Percentiles rank a stretch among this genome's conserved stretches.
phyloP scores from a whole-genome alignment of 768 basidiomycete species.

The Goffeauzyma gilvescens region DNA sequence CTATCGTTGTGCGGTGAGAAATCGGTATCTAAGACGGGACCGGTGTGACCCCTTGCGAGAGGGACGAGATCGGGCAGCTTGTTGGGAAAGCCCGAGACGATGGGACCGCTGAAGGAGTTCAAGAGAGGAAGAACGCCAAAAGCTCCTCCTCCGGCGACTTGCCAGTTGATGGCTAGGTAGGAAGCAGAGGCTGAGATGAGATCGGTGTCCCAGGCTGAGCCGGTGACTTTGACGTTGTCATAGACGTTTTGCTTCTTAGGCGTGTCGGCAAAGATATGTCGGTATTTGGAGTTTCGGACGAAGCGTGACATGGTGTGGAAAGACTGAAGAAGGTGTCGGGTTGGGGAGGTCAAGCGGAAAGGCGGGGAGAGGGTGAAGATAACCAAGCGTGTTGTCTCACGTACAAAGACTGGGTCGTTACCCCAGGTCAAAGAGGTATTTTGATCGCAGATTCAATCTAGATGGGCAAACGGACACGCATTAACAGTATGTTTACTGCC shows the following conservation, averaged over 20 bases:
- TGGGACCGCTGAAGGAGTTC: constrained; percentile 41
- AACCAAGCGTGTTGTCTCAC: too few relatives aligned
- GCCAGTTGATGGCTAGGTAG: constrained; percentile 92
- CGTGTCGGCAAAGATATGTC: constrained; percentile 82
- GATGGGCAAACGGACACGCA: too few relatives aligned
- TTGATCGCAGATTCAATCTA: too few relatives aligned
- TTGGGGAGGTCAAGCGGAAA: not conserved
- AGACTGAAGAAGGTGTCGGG: not conserved
- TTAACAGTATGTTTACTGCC: too few relatives aligned
- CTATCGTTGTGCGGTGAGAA: constrained; percentile 90
- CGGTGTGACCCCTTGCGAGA: constrained; percentile 53
- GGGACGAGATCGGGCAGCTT: constrained; percentile 86
- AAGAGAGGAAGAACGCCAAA: constrained; percentile 74
- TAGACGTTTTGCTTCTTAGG: constrained; percentile 45
- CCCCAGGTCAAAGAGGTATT: too few relatives aligned
- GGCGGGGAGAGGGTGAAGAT: too few relatives aligned
- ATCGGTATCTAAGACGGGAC: constrained; percentile 60
- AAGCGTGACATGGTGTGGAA: constrained; percentile 52
- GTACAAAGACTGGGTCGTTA: too few relatives aligned
- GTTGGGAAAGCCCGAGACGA: constrained; percentile 39
- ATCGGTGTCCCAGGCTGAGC: constrained; percentile 92
- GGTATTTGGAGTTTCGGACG: constrained; percentile 68
- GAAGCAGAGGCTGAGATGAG: constrained; percentile 62
- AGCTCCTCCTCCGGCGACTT: constrained; percentile 39
- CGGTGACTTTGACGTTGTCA: constrained; percentile 35